These are phyloP conservation scores for Oleoguttula mirabilis DNA, from an alignment of 495 filamentous ascomycete genomes.

Conservation along the genomic window DNA sequence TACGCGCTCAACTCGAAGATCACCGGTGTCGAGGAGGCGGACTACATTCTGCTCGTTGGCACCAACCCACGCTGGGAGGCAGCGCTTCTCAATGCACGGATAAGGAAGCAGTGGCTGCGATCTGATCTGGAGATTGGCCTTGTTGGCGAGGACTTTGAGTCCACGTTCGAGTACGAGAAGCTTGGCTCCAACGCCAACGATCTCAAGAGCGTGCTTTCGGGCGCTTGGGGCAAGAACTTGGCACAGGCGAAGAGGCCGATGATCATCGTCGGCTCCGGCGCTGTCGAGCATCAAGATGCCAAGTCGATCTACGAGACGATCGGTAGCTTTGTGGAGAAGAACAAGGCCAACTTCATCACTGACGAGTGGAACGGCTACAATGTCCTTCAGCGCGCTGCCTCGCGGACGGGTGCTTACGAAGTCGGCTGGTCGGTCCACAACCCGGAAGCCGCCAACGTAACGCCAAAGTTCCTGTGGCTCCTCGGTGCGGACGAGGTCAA, in stretches of 20 bases:
- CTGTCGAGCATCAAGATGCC: slow-evolving; percentile 76
- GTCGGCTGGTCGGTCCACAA: slow-evolving; percentile 84
- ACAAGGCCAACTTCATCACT: slow-evolving; percentile 72
- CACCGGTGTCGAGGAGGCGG: slow-evolving; percentile 82
- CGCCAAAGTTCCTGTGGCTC: slow-evolving; percentile 92
- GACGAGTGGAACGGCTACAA: slow-evolving; percentile 97
- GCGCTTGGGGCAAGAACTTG: slow-evolving; percentile 82
- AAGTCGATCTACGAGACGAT: slow-evolving; percentile 87
- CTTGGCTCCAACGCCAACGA: slow-evolving; percentile 64
- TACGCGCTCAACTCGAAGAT: slow-evolving; percentile 95
- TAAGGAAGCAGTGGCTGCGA: slow-evolving; percentile 92
- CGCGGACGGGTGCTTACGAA: slow-evolving; percentile 84
- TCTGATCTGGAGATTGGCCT: slow-evolving; percentile 89
- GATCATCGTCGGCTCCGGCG: slow-evolving; percentile 87
- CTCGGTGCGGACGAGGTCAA: slow-evolving; percentile 87
- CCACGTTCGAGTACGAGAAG: slow-evolving; percentile 86
- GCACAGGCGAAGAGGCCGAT: slow-evolving; percentile 78
- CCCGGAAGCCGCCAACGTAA: slow-evolving; percentile 60
- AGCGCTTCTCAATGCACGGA: slow-evolving; percentile 86
- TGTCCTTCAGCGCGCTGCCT: slow-evolving; percentile 84
- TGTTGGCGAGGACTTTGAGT: slow-evolving; percentile 80
- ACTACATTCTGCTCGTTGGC: slow-evolving; percentile 81
- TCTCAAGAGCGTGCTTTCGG: slow-evolving; percentile 74
- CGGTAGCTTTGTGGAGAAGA: slow-evolving; percentile 82
- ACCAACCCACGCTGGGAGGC: slow-evolving; percentile 93